A percentile compares a stretch with the other conserved stretches of the same genome.
Evolutionary conservation across 2,329 filamentous ascomycete genomes (phyloP).

Genomic region (Calonectria multiphialidica): DNA sequence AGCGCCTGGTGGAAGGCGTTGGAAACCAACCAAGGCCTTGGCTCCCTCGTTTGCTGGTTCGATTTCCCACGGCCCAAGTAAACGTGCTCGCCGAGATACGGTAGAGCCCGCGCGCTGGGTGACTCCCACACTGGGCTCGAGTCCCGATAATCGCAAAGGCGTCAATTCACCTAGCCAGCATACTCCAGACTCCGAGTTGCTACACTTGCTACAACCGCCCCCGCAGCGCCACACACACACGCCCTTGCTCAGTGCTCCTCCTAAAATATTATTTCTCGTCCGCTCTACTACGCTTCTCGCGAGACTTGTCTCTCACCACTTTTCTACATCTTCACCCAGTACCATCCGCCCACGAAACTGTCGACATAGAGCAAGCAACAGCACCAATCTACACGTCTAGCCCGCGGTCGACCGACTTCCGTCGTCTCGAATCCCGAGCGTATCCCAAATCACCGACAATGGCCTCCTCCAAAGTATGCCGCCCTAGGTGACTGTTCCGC

Average conservation of each 20-base stretch:
- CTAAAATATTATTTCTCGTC: conserved; percentile 57
- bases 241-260: conserved; percentile 45
- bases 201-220: conserved; percentile 40
- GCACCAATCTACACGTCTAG: conserved; percentile 37
- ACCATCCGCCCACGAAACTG: conserved; percentile 30
- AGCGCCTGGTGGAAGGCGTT: conserved; percentile 45
- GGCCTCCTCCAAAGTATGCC: conserved; percentile 72
- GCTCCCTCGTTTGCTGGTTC: conserved; percentile 37
- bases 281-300: conserved; percentile 43
- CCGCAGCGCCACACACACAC: conserved; percentile 46
- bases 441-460: conserved; percentile 60
- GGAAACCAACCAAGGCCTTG: conserved; percentile 41
- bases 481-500: conserved; percentile 35
- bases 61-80: conserved; percentile 22
- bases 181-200: conserved; percentile 37
- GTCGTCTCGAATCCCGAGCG: conserved; percentile 50
- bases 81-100: conserved; percentile 24
- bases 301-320: conserved; percentile 42
- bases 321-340: conserved; percentile 27
- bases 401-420: conserved; percentile 47
- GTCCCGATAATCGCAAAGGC: conserved; percentile 49
- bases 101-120: conserved; percentile 13
- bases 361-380: conserved; percentile 33
- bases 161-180: conserved; percentile 44
- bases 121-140: conserved; percentile 14